phyloP scores from a whole-genome alignment of 768 basidiomycete species.

The Rhizopogon roseolus region DNA sequence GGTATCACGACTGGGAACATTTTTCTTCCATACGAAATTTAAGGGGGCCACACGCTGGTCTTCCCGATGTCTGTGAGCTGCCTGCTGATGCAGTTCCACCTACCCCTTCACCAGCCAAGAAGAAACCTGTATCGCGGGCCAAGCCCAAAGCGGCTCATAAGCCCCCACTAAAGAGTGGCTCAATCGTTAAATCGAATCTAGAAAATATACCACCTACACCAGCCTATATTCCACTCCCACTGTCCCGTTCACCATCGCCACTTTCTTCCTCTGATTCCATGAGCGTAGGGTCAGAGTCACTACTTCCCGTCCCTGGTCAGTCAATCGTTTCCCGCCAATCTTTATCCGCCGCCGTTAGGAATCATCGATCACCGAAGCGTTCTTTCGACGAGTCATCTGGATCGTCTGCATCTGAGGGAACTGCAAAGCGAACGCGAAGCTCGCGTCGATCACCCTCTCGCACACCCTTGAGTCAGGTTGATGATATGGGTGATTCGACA shows the following conservation, averaged over 20 bases:
- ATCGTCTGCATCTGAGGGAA: conserved; percentile 31
- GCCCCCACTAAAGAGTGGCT: conserved; percentile 12
- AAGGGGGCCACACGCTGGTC: conserved; percentile 75
- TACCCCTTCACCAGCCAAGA: conserved; percentile 27
- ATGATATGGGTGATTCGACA: conserved; percentile 27
- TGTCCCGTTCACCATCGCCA: conserved; percentile 34
- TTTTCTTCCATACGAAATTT: conserved; percentile 91
- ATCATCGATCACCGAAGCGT: conserved; percentile 51
- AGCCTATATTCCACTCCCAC: conserved; percentile 31
- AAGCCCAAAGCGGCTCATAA: conserved; percentile 22
- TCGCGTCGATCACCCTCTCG: conserved; percentile 17
- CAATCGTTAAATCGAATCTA: conserved; percentile 18
- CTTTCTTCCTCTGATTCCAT: conserved; percentile 21
- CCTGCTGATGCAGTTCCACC: conserved; percentile 26
- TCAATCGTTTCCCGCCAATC: conserved; percentile 7
- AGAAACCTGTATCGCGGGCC: conserved; percentile 28
- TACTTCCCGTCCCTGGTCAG: conserved; percentile 20
- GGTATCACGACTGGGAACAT: conserved; percentile 94
- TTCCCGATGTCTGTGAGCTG: conserved; percentile 58
- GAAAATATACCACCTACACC: conserved; percentile 22
- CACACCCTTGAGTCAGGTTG: conserved; percentile 13
- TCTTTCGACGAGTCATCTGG: conserved; percentile 55
- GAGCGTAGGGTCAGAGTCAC: conserved; percentile 21
- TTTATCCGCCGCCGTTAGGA: conserved; percentile 21
- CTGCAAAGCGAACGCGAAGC: conserved; percentile 32